Base-by-base conservation (phyloP, 352 stramenopile genomes). In the Plasmopara muralis region DNA sequence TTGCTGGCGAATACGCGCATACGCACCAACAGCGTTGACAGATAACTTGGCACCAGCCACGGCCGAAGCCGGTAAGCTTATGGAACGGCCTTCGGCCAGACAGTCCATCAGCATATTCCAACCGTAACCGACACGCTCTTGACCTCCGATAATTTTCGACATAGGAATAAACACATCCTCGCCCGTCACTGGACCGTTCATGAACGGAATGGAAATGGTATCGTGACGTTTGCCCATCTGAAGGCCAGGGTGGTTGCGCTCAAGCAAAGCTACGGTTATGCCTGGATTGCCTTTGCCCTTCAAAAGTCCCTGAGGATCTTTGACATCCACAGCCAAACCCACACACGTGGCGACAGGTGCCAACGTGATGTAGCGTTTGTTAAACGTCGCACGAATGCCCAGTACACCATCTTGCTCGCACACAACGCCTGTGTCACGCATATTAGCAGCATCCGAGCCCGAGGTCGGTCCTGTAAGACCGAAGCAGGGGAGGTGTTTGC, bases 61-160 rank as follows among this genome's bases (percentile, higher is more conserved):
- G 41, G 87, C 95, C 60, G 89, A 95, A 16, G 93, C 95, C 15
- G 96, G 96, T n/a, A 99, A 77, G 74, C 84, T 97, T 39, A 99
- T 97, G 42, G 94, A 96, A 42, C 96, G 89, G 55, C 96, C 96
- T 81, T 99, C 96, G 9, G 96, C 96, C 16, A 99, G 66, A 60
- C 96, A 99, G 63, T 99, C 96, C 66, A 99, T 98, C 64, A 99
- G 95, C 96, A 99, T 98, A 75, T 99, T 97, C 96, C 96, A 99
- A 55, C 96, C 96, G 65, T 97, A 98, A 47, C 96, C 96, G 34
- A 97, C 96, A 61, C 89, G 81, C 50, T 95, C 90, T 74, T 98
- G 95, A 33, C 96, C 96, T 56, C 96, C 96, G 31, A 99, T 95
- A 63, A 99, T 97, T 68, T 94, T 96, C 20, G 91, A 84, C 85